Base-by-base conservation (phyloP, 1,139 yeast species). In the Saccharomyces hybrid region DNA sequence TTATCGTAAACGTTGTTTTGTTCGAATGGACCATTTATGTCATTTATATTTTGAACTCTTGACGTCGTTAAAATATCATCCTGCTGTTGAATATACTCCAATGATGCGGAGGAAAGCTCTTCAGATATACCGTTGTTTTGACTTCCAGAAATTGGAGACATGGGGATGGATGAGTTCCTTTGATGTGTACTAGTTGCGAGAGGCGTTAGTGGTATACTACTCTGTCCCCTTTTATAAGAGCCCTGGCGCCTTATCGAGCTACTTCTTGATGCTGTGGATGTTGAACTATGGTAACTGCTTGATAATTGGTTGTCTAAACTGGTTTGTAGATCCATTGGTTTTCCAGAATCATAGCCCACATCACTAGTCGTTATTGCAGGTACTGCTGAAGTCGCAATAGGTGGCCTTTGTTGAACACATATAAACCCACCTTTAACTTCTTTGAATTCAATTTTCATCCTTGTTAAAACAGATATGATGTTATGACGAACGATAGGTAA, bases 391-490 rank as follows among this genome's bases (percentile, higher is more conserved):
- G 48, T 5, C 7, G 34, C 41, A 14, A 34, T 41, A 31, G 57
- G 56, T 5, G 62, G 55, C 32, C 61, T 59, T 13, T 52, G 78
- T 68, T 87, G 93, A 9, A 83, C 78, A 73, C 99, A 93, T 34
- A 88, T 79, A 69, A 93, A 93, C 0, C 98, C 99, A 55, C 98
- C 98, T 65, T 86, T 86, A 26, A 93, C 96, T 71, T 93, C 99
- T 60, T 84, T 87, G 68, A 81, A 91, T 60, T 83, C 82, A 49
- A 93, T 95, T 26, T 90, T 91, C 65, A 89, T 75, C 59, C 82
- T 82, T 38, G 83, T 83, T 68, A 93, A 78, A 1, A 88, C 95
- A 32, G 83, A 80, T 34, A 93, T 87, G 50, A 93, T 84, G 66
- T 88, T 91, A 64, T 87, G 83, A 56, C 98, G 82, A 56, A 93